Base-by-base conservation (phyloP, 495 filamentous ascomycete species). In the Friedmanniomyces simplex region DNA sequence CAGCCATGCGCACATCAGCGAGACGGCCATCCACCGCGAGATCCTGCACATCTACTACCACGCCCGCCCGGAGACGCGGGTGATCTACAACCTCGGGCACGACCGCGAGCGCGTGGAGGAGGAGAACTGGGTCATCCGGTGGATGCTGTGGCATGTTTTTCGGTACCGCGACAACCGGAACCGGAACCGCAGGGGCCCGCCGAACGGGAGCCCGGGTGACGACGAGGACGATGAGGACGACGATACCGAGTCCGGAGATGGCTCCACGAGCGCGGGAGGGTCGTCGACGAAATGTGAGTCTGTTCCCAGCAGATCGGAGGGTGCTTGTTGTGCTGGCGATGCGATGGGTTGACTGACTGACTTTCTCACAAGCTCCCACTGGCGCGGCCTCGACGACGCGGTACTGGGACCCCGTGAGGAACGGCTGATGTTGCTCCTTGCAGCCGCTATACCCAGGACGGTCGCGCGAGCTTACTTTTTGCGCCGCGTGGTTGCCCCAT, bases 91-190 rank as follows among this genome's bases (percentile, higher is more conserved):
- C 12, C 58, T 62, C 41, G 70, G 68, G 14, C 54, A 58, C 1
- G 67, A 66, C 49, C 58, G 18, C 2, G 65, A 59, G 2, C 51
- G 55, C 12, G 54, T 63, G 6, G 62, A 68, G 28, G 63, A 70
- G 49, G 70, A 72, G 21, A 72, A 72, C 42, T 72, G 70, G 70
- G 66, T 71, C 0, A 67, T 67, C 32, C 52, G 61, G 1, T 72
- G 70, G 70, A 66, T 60, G 48, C 63, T 72, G 7, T 72, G 68
- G 68, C 70, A 72, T 57, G 65, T 69, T 36, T 72, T 72, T 53
- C 68, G 70, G n/a, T 66, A 71, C 48, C 68, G 66, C 16, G 68
- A 72, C 59, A 69, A 67, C 49, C 61, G 69, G 24, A 62, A 67
- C 52, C 25, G 54, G 21, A 52, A 63, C 37, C 56, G 57, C 21